Conservation (phyloP, 2,329 filamentous ascomycete species). For the Boeremia lycopersici region DNA sequence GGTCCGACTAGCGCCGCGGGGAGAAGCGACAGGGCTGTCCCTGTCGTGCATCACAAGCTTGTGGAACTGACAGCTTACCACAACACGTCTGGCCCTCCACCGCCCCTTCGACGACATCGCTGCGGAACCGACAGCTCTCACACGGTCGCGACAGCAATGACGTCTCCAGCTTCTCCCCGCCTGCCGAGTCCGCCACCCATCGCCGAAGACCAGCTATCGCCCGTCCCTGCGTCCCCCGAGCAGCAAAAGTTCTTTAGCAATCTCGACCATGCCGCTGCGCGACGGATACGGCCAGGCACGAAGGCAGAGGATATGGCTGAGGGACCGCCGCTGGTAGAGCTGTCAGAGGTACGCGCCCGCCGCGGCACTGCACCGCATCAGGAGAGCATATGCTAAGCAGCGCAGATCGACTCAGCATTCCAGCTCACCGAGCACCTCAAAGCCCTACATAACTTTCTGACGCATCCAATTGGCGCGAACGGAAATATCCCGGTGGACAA, state of each 20-base stretch:
- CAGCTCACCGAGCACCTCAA: conserved; percentile 97
- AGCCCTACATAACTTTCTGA: conserved; percentile 84
- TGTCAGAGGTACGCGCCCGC: conserved; percentile 72
- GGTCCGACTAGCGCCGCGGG: conserved; percentile 13
- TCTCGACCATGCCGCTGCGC: conserved; percentile 74
- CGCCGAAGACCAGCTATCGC: conserved; percentile 92
- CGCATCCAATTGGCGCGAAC: conserved; percentile 60
- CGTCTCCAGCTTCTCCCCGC: conserved; percentile 70
- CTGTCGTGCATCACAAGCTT: conserved; percentile 27
- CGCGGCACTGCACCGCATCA: background rate
- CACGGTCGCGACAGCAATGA: conserved; percentile 26
- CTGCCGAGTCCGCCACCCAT: conserved; percentile 93
- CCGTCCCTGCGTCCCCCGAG: conserved; percentile 65
- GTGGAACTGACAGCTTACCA: conserved; percentile 22
- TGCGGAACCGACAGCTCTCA: background rate
- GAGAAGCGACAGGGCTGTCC: conserved; percentile 22
- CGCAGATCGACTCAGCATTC: conserved; percentile 91
- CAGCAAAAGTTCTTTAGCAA: conserved; percentile 60
- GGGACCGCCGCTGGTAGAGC: conserved; percentile 84
- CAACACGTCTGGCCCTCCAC: background rate
- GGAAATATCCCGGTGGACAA: conserved; percentile 75
- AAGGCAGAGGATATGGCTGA: conserved; percentile 91
- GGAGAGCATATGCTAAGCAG: conserved; percentile 24
- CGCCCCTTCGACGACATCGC: background rate
- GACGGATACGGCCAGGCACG: conserved; percentile 90